Conservation (phyloP, 768 basidiomycete genomes). For the Gymnopilus junonius region DNA sequence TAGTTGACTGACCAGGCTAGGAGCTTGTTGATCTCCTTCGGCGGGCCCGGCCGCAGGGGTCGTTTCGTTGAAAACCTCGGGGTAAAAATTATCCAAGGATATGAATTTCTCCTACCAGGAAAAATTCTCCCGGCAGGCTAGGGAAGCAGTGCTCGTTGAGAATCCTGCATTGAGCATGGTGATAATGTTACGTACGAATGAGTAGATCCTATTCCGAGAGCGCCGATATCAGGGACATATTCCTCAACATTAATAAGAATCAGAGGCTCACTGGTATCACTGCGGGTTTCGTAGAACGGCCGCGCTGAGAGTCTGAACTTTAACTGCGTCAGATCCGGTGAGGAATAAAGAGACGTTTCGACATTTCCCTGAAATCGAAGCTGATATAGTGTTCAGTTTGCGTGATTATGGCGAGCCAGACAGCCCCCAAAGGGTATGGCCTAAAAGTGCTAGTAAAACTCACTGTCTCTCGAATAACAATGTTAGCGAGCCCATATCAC, state of each 20-base stretch:
- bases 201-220: conserved; percentile 21
- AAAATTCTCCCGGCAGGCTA: conserved; percentile 6
- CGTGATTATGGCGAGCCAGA: conserved; percentile 14
- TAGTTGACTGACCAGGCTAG: conserved; percentile 62
- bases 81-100: conserved; percentile 34
- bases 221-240: conserved; percentile 16
- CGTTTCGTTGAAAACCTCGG: conserved; percentile 18
- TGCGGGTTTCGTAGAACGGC: conserved; percentile 21
- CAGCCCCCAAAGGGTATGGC: conserved; percentile 17
- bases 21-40: conserved; percentile 35
- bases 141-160: not conserved
- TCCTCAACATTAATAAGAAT: conserved; percentile 10
- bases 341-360: conserved; percentile 48
- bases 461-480: conserved; percentile 54
- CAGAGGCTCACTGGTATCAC: conserved; percentile 31
- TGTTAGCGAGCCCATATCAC: conserved; percentile 49
- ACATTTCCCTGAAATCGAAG: conserved; percentile 42
- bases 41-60: conserved; percentile 15
- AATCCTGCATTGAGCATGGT: not conserved
- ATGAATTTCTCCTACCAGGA: conserved; percentile 40
- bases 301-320: conserved; percentile 49
- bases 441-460: conserved; percentile 21
- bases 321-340: conserved; percentile 37
- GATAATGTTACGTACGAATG: conserved; percentile 38
- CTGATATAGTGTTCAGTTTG: conserved; percentile 31